Conservation (phyloP, 2,329 filamentous ascomycete species). For the Claviceps humidiphila region DNA sequence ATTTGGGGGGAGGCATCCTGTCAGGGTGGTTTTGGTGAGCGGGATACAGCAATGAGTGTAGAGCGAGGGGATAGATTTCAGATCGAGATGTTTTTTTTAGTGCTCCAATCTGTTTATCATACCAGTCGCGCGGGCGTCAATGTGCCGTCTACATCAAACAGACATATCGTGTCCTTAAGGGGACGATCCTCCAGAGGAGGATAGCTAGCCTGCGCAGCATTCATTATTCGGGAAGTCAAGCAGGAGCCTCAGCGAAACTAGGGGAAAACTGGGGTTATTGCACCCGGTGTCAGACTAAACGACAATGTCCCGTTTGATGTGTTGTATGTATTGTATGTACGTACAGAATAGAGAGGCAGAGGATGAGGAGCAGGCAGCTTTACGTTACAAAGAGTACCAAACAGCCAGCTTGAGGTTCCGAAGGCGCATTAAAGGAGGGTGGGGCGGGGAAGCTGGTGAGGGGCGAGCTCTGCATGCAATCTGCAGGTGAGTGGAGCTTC, state of each 20-base stretch:
- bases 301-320: neutral
- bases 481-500: no score
- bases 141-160: constrained; percentile 95
- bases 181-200: constrained; percentile 72
- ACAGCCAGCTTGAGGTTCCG: no score
- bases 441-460: no score
- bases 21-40: neutral
- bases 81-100: no score
- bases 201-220: constrained; percentile 31
- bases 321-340: no score
- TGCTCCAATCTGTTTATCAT: constrained; percentile 16
- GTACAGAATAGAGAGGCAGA: no score
- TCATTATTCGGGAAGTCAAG: constrained; percentile 21
- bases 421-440: no score
- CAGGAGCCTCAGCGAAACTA: neutral
- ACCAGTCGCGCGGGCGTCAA: constrained; percentile 73
- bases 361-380: no score
- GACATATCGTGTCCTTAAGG: constrained; percentile 80
- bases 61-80: neutral
- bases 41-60: neutral
- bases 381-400: no score
- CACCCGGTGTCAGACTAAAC: neutral
- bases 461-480: no score
- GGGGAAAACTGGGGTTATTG: neutral
- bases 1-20: constrained; percentile 67